Evolutionary conservation across 306 rosid species (phyloP).

Genomic region (Malus asiatica): DNA sequence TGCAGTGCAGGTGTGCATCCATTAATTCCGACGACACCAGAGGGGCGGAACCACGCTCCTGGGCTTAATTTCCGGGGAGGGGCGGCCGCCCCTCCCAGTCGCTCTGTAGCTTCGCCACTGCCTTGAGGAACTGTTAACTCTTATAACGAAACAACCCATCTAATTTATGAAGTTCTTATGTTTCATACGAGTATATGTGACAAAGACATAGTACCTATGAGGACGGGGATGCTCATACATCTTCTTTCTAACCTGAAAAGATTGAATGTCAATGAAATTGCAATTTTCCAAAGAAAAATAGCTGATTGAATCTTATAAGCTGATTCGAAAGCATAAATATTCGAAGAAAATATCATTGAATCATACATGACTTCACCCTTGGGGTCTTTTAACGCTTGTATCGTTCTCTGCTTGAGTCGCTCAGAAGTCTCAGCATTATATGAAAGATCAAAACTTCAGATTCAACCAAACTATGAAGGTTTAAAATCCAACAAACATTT

Average conservation of each 20-base stretch:
- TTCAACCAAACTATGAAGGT: conserved; percentile 8
- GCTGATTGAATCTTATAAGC: background rate
- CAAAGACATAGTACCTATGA: conserved; percentile 51
- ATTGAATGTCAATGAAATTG: background rate
- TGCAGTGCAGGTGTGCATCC: no score
- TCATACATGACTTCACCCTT: conserved; percentile 88
- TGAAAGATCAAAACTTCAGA: conserved; percentile 10
- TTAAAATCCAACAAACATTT: background rate
- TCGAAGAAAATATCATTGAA: conserved; percentile 18
- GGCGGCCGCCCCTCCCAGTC: no score
- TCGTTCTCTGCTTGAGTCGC: conserved; percentile 61
- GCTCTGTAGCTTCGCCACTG: no score
- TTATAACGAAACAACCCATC: background rate
- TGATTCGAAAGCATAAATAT: background rate
- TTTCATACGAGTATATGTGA: background rate
- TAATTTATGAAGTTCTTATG: background rate
- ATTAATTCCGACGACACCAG: no score
- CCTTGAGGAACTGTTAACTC: no score
- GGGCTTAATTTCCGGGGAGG: no score
- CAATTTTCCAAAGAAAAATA: background rate
- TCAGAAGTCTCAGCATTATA: conserved; percentile 59
- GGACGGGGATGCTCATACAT: conserved; percentile 56
- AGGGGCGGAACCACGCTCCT: no score
- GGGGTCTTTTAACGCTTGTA: conserved; percentile 78
- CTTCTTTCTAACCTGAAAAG: conserved; percentile 68